Conservation (phyloP, 768 basidiomycete species). For the Galerina marginata region DNA sequence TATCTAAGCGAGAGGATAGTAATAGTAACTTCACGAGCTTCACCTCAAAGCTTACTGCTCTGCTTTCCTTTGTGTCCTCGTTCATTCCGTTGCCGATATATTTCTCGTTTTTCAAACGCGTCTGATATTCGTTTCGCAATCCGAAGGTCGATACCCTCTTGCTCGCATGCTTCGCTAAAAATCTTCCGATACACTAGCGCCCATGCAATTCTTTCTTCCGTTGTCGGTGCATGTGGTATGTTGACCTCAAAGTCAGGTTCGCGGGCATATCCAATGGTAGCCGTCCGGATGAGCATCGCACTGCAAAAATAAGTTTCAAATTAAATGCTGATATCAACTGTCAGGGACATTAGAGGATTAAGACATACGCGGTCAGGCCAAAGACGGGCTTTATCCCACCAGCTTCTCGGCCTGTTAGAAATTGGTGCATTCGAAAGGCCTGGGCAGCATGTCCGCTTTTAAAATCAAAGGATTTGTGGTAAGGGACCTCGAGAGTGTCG, state of each 20-base stretch:
- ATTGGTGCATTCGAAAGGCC: conserved; percentile 68
- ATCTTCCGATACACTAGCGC: conserved; percentile 41
- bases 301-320: conserved; percentile 26
- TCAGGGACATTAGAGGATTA: background rate
- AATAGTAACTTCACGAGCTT: background rate
- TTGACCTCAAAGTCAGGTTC: conserved; percentile 50
- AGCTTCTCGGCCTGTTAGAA: conserved; percentile 85
- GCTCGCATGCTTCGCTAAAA: conserved; percentile 43
- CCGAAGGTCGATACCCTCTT: conserved; percentile 44
- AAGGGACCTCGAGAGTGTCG: conserved; percentile 59
- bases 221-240: conserved; percentile 38
- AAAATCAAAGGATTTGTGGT: conserved; percentile 69
- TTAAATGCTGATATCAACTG: background rate
- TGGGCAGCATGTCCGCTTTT: conserved; percentile 46
- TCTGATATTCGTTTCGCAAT: conserved; percentile 32
- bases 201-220: conserved; percentile 49
- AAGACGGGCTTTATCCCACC: conserved; percentile 89
- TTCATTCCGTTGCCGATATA: background rate
- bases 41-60: conserved; percentile 10
- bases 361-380: conserved; percentile 82
- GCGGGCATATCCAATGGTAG: conserved; percentile 49
- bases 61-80: background rate
- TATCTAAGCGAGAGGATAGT: too few relatives aligned
- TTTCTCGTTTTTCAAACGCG: conserved; percentile 19
- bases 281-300: conserved; percentile 49